These are phyloP conservation scores for Neoboletus subvelutipes DNA, from an alignment of 768 basidiomycete genomes.

Conservation along the genomic window DNA sequence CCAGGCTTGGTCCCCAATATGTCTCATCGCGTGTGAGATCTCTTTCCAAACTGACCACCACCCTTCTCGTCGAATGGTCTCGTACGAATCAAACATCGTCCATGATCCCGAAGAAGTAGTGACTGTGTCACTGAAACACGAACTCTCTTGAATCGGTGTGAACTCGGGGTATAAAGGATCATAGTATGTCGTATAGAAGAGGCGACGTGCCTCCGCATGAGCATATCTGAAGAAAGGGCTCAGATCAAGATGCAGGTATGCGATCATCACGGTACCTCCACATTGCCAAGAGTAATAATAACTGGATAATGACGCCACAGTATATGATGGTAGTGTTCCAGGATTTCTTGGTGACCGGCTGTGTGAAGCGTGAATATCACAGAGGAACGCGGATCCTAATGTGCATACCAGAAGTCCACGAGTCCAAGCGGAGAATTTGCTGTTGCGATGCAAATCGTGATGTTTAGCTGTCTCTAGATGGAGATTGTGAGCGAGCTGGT, in stretches of 20 bases:
- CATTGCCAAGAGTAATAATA: conserved; percentile 49
- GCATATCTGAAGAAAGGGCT: conserved; percentile 37
- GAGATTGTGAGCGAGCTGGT: conserved; percentile 43
- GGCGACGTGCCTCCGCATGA: conserved; percentile 48
- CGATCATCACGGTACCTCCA: conserved; percentile 49
- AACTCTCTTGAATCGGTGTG: conserved; percentile 43
- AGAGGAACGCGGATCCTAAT: background rate
- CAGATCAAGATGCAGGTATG: conserved; percentile 5
- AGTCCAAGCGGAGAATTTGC: conserved; percentile 36
- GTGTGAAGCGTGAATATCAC: conserved; percentile 11
- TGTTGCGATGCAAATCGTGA: conserved; percentile 35
- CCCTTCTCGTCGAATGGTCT: conserved; percentile 41
- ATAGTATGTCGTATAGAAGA: conserved; percentile 74
- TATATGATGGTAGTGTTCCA: conserved; percentile 35
- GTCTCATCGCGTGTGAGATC: conserved; percentile 38
- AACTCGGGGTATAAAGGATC: conserved; percentile 78
- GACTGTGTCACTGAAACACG: conserved; percentile 32
- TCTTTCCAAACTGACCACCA: conserved; percentile 39
- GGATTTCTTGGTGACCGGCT: conserved; percentile 20
- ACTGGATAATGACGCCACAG: conserved; percentile 42
- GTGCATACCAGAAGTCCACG: conserved; percentile 40
- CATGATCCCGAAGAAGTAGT: conserved; percentile 38
- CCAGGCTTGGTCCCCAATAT: conserved; percentile 44
- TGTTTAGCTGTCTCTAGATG: conserved; percentile 40
- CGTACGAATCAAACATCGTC: conserved; percentile 37